Conservation (phyloP, 2,329 filamentous ascomycete genomes). For the Whalleya microplaca region DNA sequence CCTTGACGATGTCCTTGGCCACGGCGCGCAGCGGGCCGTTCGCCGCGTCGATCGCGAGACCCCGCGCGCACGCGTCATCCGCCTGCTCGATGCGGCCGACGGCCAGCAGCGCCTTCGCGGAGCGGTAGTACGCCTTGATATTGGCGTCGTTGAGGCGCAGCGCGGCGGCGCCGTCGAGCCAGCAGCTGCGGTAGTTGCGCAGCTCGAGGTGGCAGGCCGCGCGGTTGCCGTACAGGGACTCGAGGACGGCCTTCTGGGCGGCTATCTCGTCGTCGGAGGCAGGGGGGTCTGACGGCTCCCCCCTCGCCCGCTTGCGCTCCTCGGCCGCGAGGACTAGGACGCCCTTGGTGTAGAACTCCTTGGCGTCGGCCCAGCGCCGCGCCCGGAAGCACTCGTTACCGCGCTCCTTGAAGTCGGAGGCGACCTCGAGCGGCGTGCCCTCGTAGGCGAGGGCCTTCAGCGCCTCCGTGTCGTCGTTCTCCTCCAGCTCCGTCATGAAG, state of each 20-base stretch:
- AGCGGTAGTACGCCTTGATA: slow-evolving; percentile 90
- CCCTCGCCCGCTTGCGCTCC: slow-evolving; percentile 56
- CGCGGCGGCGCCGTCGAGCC: slow-evolving; percentile 79
- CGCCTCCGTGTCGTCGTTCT: slow-evolving; percentile 84
- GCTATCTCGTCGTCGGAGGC: slow-evolving; percentile 54
- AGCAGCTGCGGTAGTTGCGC: slow-evolving; percentile 85
- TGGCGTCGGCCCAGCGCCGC: slow-evolving; percentile 78
- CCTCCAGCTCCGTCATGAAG: slow-evolving; percentile 94
- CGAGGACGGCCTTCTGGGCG: slow-evolving; percentile 65
- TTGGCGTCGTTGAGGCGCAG: slow-evolving; percentile 79
- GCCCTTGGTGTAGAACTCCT: slow-evolving; percentile 91
- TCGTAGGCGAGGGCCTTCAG: slow-evolving; percentile 91
- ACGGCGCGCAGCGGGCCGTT: slow-evolving; percentile 71
- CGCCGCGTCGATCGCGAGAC: slow-evolving; percentile 69
- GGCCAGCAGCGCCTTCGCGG: slow-evolving; percentile 74
- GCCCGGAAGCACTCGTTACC: slow-evolving; percentile 86
- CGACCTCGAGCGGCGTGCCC: slow-evolving; percentile 83
- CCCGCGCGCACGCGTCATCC: slow-evolving; percentile 74
- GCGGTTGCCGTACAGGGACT: slow-evolving; percentile 82
- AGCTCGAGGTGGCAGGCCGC: slow-evolving; percentile 88
- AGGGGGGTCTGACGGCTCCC: slow-evolving; percentile 42
- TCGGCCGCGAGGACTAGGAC: slow-evolving; percentile 71
- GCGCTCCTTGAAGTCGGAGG: slow-evolving; percentile 82
- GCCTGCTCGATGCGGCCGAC: slow-evolving; percentile 82
- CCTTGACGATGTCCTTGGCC: slow-evolving; percentile 63